Percentiles rank a stretch among this genome's conserved stretches.
Evolutionary conservation across 768 basidiomycete species (phyloP).

Genomic region (Flagelloscypha sp.): DNA sequence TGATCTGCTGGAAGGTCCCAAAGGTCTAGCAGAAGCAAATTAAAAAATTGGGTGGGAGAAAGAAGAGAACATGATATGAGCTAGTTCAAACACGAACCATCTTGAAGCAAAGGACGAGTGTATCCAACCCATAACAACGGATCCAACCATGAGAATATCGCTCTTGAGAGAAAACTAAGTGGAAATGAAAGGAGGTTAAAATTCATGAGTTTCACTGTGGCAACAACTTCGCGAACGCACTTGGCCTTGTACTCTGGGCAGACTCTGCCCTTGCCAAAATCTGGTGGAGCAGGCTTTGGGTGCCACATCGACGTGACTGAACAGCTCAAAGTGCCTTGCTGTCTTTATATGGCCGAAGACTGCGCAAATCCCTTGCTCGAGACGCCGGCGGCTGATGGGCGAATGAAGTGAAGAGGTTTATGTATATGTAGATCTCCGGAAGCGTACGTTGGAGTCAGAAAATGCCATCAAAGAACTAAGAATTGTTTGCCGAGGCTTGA

Average conservation of each 20-base stretch:
- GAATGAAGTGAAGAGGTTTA: too few species aligned
- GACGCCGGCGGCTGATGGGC: too few species aligned
- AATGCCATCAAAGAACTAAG: too few species aligned
- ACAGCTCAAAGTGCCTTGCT: too few species aligned
- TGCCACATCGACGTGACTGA: too few species aligned
- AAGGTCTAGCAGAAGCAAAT: slow-evolving; percentile 39
- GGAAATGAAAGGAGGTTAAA: background rate
- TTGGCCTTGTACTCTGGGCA: slow-evolving; percentile 19
- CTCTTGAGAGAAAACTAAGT: slow-evolving; percentile 32
- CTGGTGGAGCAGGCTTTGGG: slow-evolving; percentile 17
- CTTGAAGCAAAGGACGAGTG: slow-evolving; percentile 46
- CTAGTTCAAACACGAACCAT: slow-evolving; percentile 43
- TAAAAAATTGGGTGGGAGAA: too few species aligned
- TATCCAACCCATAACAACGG: slow-evolving; percentile 51
- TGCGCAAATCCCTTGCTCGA: too few species aligned
- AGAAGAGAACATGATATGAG: too few species aligned
- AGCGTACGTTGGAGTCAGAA: too few species aligned
- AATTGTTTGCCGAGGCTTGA: too few species aligned
- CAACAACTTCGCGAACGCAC: slow-evolving; percentile 18
- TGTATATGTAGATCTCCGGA: too few species aligned
- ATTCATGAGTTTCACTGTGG: background rate
- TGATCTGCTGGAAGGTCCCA: slow-evolving; percentile 38
- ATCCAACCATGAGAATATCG: slow-evolving; percentile 46
- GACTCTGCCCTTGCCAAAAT: slow-evolving; percentile 14
- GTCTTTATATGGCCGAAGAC: too few species aligned